Evolutionary conservation across 1,284 basidiomycete species (phyloP), one percentile per base, ranked within the genome.

Genomic region (Termitomyces sp.): DNA sequence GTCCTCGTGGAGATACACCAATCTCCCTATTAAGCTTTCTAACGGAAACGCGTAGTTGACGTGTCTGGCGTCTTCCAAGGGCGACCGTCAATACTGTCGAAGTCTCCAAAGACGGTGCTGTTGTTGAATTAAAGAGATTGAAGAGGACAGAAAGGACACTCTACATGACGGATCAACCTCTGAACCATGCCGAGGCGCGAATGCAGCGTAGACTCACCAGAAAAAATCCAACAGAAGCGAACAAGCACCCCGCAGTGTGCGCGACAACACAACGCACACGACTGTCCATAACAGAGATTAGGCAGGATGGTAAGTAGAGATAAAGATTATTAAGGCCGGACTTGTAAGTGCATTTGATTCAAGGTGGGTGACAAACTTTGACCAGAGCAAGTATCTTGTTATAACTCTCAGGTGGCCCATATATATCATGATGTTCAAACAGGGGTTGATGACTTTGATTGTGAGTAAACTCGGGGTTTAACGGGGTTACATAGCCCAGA

Each of bases 141-240:
- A 59, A 57, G 17, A 62, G 43, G 19, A 60, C 43, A 30, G 61
- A 55, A 44, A 64, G 45, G 19, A 62, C 48, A 45, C 62, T 64
- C 62, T 64, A 41, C 13, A 41, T 12, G 9, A 41, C 28, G 38
- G 13, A 42, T 52, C 47, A 45, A 40, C 28, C 12, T 33, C 26
- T 21, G 38, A n/a, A 24, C n/a, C 8, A 42, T 13, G 7, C 8
- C 5, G 33, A 33, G 4, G 42, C 30, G 36, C 38, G 13, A 45
- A 33, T 28, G 10, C 43, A 6, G 36, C 13, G 13, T 6, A 60
- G 8, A 60, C 67, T 49, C 54, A 69, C 68, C 62, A 69, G 54
- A 51, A 55, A 58, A 48, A 68, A 65, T 28, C 68, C 67, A 46
- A 65, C 55, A 1, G 51, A 60, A 42, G 65, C 68, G 42, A 63